These are phyloP conservation scores for Sophora flavescens DNA, from an alignment of 306 rosid species.

Conservation along the genomic window DNA sequence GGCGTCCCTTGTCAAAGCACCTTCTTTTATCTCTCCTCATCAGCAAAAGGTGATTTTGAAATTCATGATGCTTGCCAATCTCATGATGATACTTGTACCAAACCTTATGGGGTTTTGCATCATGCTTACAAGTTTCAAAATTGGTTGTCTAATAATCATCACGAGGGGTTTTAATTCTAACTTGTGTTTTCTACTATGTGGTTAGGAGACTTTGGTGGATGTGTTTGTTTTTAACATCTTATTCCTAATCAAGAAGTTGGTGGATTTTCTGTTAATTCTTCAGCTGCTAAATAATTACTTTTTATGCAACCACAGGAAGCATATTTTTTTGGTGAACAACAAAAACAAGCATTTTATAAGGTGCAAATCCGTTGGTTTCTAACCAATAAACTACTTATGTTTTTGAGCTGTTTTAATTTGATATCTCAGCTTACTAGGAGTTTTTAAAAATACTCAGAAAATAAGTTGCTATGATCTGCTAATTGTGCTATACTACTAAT, in stretches of 20 bases:
- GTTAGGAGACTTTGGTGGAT: not conserved
- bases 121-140: not conserved
- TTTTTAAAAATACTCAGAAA: not conserved
- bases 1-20: slow-evolving; percentile 71
- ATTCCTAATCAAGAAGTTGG: not conserved
- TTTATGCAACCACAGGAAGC: no score
- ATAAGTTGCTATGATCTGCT: no score
- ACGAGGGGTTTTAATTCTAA: not conserved
- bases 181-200: not conserved
- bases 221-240: not conserved
- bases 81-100: not conserved
- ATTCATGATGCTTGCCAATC: slow-evolving; percentile 3
- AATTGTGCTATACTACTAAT: no score
- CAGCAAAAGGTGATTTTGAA: slow-evolving; percentile 59
- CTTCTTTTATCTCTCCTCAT: slow-evolving; percentile 50
- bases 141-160: not conserved
- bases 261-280: not conserved
- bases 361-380: not conserved
- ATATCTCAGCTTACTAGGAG: not conserved
- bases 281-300: not conserved
- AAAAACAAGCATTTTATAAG: not conserved
- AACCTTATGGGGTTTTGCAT: slow-evolving; percentile 1
- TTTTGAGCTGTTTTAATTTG: not conserved
- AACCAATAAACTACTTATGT: not conserved
- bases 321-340: not conserved